Percentiles rank a stretch among this genome's conserved stretches.
phyloP scores from a whole-genome alignment of 257 asterid species.

The Phtheirospermum japonicum region DNA sequence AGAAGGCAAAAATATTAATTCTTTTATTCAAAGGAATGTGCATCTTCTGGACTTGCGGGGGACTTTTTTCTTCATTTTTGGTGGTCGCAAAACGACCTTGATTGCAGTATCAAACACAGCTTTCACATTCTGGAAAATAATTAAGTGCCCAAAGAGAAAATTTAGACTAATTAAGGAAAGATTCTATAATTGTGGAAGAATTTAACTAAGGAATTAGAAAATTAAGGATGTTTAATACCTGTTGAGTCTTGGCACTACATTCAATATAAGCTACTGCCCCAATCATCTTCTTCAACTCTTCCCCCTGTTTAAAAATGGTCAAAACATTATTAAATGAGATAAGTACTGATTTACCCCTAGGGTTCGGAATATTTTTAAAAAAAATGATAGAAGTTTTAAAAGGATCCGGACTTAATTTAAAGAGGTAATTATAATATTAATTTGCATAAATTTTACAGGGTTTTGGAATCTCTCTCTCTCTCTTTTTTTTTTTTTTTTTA shows the following conservation, averaged over 20 bases:
- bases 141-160: not conserved
- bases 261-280: conserved; percentile 87
- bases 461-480: too few relatives aligned
- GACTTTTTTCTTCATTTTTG: conserved; percentile 62
- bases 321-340: not conserved
- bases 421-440: too few relatives aligned
- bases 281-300: conserved; percentile 69
- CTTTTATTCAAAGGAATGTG: conserved; percentile 44
- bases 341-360: not conserved
- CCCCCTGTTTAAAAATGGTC: conserved; percentile 48
- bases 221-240: conserved; percentile 63
- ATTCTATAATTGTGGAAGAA: not conserved
- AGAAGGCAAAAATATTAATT: conserved; percentile 2
- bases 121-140: conserved; percentile 67
- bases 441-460: too few relatives aligned
- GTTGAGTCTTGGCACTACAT: conserved; percentile 90
- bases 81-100: conserved; percentile 77
- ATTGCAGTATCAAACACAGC: conserved; percentile 77
- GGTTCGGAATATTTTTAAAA: not conserved
- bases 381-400: not conserved
- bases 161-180: not conserved
- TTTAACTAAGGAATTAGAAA: too few relatives aligned
- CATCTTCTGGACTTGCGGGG: conserved; percentile 52
- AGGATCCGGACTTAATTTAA: too few relatives aligned
- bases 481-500: too few relatives aligned